A percentile compares a stretch with the other conserved stretches of the same genome.
Conservation (phyloP, 75 land plant species). For the Selaginella moellendorffii region DNA sequence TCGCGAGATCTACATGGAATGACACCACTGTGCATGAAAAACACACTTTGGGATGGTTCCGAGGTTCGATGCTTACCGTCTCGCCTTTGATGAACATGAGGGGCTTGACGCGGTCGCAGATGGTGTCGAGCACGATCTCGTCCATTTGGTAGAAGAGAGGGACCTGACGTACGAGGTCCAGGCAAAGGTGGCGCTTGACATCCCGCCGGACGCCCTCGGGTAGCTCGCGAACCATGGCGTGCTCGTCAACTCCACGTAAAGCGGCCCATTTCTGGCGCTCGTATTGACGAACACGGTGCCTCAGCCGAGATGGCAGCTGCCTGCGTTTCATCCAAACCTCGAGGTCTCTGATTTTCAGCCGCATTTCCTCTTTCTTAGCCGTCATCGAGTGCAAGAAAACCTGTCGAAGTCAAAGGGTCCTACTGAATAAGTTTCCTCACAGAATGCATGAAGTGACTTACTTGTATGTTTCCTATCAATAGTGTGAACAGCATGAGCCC, state of each 20-base stretch:
- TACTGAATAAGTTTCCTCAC: not conserved
- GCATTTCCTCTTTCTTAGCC: constrained; percentile 4
- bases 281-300: constrained; percentile 30
- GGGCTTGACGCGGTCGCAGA: constrained; percentile 71
- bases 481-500: constrained; percentile 5
- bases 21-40: too few species aligned
- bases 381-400: constrained; percentile 1
- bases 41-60: too few species aligned
- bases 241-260: constrained; percentile 59
- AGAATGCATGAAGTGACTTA: not conserved
- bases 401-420: not conserved
- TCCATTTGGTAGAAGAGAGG: constrained; percentile 72
- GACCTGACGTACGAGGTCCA: constrained; percentile 75
- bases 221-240: constrained; percentile 45
- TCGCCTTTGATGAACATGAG: constrained; percentile 68
- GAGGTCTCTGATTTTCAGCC: not conserved
- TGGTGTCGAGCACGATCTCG: constrained; percentile 77
- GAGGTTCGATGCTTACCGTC: constrained; percentile 40
- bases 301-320: not conserved
- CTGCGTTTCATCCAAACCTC: constrained; percentile 3
- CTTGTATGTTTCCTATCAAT: constrained; percentile 6
- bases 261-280: constrained; percentile 71
- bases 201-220: constrained; percentile 81
- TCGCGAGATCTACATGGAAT: constrained; percentile 52
- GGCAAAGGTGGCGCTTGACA: constrained; percentile 62